These are phyloP conservation scores for Coemansia sp. DNA, from an alignment of 192 early-diverging fungal species.

Conservation along the genomic window DNA sequence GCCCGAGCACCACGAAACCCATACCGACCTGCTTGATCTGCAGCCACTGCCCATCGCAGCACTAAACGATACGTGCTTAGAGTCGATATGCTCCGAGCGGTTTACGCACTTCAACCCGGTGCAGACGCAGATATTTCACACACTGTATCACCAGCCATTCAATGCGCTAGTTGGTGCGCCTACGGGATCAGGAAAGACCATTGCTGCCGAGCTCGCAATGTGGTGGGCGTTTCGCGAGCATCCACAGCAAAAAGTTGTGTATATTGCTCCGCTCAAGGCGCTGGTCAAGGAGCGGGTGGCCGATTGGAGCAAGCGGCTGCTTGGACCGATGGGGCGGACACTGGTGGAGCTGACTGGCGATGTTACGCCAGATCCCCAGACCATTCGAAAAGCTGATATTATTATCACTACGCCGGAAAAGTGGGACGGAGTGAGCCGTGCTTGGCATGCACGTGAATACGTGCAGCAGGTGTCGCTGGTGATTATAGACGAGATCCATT, in stretches of 20 bases:
- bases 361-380: slow-evolving; percentile 85
- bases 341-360: slow-evolving; percentile 97
- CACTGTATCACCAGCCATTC: slow-evolving; percentile 78
- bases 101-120: slow-evolving; percentile 98
- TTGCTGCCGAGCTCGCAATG: slow-evolving; percentile 94
- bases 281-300: slow-evolving; percentile 91
- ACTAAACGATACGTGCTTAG: slow-evolving; percentile 74
- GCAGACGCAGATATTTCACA: slow-evolving; percentile 99
- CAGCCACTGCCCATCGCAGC: slow-evolving; percentile 89
- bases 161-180: slow-evolving; percentile 94
- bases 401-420: slow-evolving; percentile 98
- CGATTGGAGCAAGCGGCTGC: slow-evolving; percentile 81
- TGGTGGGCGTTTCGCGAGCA: slow-evolving; percentile 86
- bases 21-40: slow-evolving; percentile 90
- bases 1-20: slow-evolving; percentile 77
- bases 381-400: slow-evolving; percentile 87
- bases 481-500: slow-evolving; percentile 98
- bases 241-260: slow-evolving; percentile 83
- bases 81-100: slow-evolving; percentile 77
- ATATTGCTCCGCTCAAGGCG: slow-evolving; percentile 97
- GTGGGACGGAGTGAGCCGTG: slow-evolving; percentile 96
- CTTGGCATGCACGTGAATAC: slow-evolving; percentile 87
- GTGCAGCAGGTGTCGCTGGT: slow-evolving; percentile 84
- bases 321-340: slow-evolving; percentile 67
- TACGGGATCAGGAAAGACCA: slow-evolving; percentile 97